Conservation (phyloP, 2,329 filamentous ascomycete species). For the Trichophyton benhamiae region DNA sequence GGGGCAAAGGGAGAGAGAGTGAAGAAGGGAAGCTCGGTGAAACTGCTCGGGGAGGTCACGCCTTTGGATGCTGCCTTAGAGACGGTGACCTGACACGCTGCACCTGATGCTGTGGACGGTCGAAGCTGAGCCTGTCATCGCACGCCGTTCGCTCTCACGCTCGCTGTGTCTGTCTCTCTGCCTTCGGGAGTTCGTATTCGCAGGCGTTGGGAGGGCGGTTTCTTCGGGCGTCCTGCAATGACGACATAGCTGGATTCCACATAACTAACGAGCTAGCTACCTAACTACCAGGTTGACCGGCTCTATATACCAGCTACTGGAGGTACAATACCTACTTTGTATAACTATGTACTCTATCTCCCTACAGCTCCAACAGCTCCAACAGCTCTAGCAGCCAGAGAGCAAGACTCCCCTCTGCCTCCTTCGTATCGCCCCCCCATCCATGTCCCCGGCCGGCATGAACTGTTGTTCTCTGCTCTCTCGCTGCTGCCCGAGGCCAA, state of each 20-base stretch:
- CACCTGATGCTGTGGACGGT: not conserved
- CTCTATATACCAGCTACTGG: too few species aligned
- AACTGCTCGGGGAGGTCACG: not conserved
- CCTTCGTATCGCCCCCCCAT: not conserved
- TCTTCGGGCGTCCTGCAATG: not conserved
- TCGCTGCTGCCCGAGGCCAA: not conserved
- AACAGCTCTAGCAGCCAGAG: too few species aligned
- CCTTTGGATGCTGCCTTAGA: not conserved
- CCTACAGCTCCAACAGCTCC: too few species aligned
- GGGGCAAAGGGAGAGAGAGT: not conserved
- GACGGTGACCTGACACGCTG: not conserved
- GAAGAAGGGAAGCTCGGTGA: not conserved
- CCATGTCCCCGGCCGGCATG: conserved; percentile 2
- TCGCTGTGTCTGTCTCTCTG: not conserved
- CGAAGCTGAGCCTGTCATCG: not conserved
- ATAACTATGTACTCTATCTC: too few species aligned
- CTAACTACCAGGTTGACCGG: too few species aligned
- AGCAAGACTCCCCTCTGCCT: too few species aligned
- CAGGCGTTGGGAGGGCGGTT: not conserved
- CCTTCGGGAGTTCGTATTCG: not conserved
- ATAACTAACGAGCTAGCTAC: not conserved
- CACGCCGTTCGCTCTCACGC: not conserved
- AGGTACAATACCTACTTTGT: too few species aligned
- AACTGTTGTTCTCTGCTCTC: not conserved
- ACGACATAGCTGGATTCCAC: not conserved